phyloP scores from a whole-genome alignment of 345 rosid species.

The Populus pruinosa region DNA sequence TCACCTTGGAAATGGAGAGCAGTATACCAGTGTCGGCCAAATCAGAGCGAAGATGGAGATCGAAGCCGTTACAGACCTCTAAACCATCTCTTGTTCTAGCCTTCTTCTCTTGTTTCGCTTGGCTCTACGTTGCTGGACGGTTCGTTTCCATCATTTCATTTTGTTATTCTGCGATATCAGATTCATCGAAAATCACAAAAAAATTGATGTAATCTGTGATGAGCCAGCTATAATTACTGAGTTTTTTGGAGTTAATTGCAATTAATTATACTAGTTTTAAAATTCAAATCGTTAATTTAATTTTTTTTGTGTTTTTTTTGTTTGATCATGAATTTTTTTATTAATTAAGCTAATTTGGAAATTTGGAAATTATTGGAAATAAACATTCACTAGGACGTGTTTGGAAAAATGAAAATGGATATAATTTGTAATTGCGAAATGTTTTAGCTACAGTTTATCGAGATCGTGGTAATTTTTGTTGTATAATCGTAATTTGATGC shows the following conservation, averaged over 20 bases:
- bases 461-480: neutral
- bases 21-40: slow-evolving; percentile 55
- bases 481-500: no score
- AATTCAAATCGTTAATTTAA: no score
- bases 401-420: neutral
- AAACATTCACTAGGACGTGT: neutral
- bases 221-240: neutral
- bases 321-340: no score
- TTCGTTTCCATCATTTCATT: slow-evolving; percentile 21
- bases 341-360: neutral
- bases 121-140: slow-evolving; percentile 97
- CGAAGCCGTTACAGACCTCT: slow-evolving; percentile 55
- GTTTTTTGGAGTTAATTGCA: neutral
- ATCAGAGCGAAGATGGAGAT: slow-evolving; percentile 66
- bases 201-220: no score
- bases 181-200: neutral
- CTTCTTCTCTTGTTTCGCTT: slow-evolving; percentile 90
- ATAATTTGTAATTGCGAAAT: neutral
- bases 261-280: no score
- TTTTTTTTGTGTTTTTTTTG: no score
- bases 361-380: neutral
- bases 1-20: slow-evolving; percentile 16
- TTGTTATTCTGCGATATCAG: neutral
- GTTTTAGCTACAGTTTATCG: neutral
- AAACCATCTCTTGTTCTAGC: slow-evolving; percentile 69